Base-by-base conservation (phyloP, 306 rosid species). In the Nissolia schottii region DNA sequence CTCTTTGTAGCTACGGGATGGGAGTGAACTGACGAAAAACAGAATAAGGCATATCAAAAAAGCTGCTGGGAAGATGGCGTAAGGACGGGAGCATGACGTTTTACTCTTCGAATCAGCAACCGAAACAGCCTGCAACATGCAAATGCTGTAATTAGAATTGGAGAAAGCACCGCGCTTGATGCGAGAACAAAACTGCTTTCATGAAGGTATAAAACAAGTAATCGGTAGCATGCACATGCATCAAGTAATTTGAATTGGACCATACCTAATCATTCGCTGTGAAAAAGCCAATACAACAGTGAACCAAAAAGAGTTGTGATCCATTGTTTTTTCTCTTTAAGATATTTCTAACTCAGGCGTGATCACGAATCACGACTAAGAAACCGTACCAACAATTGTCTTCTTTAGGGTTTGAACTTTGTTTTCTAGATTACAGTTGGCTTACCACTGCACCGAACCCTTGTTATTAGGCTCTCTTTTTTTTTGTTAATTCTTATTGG, bases 61-160 rank as follows among this genome's bases (percentile, higher is more conserved):
- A 31, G 83, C 80, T 63, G 80, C 83, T 16, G 96, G 90, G 34
- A 91, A 40, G 43, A 89, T 3, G 73, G 63, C 73, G 74, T 87
- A 85, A 51, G 79, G 35, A 53, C 75, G 76, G 8, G 90, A 85
- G 48, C 73, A 77, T 8, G 88, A 82, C 46, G 73, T 82, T 79
- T 81, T 59, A 64, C 80, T 64, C 75, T 74, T 81, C 22, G 77
- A 43, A 50, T 84, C 90, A 20, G 71, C 79, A 67, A 64, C 28
- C 32, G 68, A 5, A 41, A 58, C 56, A 40, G 57, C 61, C 97
- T 86, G 96, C 29, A 57, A 11, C 0, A 16, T 11, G 28, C 1
- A n/a, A 40, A 29, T 0, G 2, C 25, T 37, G 15, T 7, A 24
- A 57, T 31, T 35, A 48, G 43, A 46, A 45, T 8, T 2, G 46